Evolutionary conservation across 73 alveolate genomes (phyloP), one percentile per base, ranked within the genome.

Genomic region (Paramecium sonneborni): DNA sequence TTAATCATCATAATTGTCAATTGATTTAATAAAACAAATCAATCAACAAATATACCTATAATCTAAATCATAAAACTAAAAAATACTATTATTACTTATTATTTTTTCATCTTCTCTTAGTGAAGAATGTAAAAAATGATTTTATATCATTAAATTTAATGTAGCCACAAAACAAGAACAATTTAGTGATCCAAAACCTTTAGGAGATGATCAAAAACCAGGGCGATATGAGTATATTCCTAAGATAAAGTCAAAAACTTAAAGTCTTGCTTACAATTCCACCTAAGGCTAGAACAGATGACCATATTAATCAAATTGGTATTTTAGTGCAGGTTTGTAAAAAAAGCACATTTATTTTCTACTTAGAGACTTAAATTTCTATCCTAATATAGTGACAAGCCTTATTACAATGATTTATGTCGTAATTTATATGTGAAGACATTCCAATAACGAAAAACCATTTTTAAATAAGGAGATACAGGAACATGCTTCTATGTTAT

Each of bases 401-500:
- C 84, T 26, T 62, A 62, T 32, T 62, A 12, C 48, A 30, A 62
- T 26, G 84, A 62, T 23, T 62, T 62, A 24, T 62, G 84, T 32
- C 84, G 84, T 30, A 21, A 62, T 26, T 62, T 62, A 23, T 62
- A 62, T 32, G 43, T 62, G 24, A 62, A 62, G 84, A 12, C 84
- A 11, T 62, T 30, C 84, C 84, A 62, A 12, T 62, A 62, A 32
- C 12, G 3, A 62, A 30, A 62, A 62, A 32, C 24, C 14, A 62
- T 62, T 6, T 62, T 62, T 21, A 62, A 62, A 26, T 62, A 62
- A 62, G 84, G 84, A 12, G 84, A 62, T 26, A 32, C 12, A 62
- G 84, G 84, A 62, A 62, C 84, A 14, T 62, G 84, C 24, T 62
- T 62, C 28, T 62, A 62, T 62, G 84, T 62, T 32, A 62, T 62